Evolutionary conservation across 495 filamentous ascomycete species (phyloP).

Genomic region (Aspergillus kassunensis): DNA sequence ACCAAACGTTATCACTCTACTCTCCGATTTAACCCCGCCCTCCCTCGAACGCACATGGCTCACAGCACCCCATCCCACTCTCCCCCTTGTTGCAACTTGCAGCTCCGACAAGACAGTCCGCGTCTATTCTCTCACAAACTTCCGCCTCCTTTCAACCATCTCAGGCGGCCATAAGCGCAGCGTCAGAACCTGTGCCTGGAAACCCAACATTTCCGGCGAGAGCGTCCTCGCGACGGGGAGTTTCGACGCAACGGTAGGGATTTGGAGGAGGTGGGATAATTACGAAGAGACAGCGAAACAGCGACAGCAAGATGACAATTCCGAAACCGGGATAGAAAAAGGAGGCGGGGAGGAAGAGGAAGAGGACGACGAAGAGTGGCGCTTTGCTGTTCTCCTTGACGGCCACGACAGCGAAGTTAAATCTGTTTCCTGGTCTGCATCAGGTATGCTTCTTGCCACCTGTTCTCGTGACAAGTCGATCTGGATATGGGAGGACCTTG

Average conservation of each 20-base stretch:
- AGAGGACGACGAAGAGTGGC: constrained; percentile 78
- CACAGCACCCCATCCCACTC: constrained; percentile 76
- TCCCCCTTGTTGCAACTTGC: constrained; percentile 84
- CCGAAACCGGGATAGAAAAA: constrained; percentile 13
- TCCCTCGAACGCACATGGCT: constrained; percentile 78
- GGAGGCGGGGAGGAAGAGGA: constrained; percentile 12
- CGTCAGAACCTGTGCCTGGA: constrained; percentile 78
- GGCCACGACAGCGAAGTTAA: constrained; percentile 96
- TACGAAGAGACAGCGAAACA: constrained; percentile 22
- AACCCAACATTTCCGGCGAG: constrained; percentile 61
- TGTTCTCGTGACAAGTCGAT: constrained; percentile 89
- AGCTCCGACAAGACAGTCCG: constrained; percentile 81
- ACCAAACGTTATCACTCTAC: constrained; percentile 11
- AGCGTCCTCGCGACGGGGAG: constrained; percentile 83
- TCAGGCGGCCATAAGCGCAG: constrained; percentile 86
- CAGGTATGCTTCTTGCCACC: constrained; percentile 78
- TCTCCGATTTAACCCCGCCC: constrained; percentile 52
- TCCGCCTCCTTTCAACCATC: constrained; percentile 71
- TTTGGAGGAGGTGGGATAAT: constrained; percentile 71
- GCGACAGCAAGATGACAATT: constrained; percentile 9
- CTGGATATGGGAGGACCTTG: constrained; percentile 98
- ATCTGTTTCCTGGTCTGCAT: constrained; percentile 72
- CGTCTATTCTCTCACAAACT: constrained; percentile 78
- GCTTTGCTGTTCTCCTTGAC: constrained; percentile 80
- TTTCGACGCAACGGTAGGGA: constrained; percentile 85